Evolutionary conservation across 2,329 filamentous ascomycete species (phyloP).

Genomic region (Ophiocordyceps australis): DNA sequence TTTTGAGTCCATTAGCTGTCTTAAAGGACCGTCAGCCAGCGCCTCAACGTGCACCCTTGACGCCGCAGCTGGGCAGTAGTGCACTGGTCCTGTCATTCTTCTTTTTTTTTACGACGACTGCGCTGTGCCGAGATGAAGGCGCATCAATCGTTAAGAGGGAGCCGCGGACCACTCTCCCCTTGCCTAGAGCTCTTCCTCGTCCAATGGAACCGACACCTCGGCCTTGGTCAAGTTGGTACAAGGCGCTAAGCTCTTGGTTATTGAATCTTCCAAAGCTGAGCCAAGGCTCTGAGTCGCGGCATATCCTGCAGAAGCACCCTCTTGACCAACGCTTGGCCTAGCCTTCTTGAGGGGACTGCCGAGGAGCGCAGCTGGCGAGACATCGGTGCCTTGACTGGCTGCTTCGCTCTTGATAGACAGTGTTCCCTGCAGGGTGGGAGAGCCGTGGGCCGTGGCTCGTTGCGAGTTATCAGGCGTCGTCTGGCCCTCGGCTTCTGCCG

Average conservation of each 20-base stretch:
- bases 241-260: conserved; percentile 7
- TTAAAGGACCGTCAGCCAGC: too few species aligned
- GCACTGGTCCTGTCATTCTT: too few species aligned
- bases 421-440: conserved; percentile 9
- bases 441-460: conserved; percentile 25
- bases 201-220: too few species aligned
- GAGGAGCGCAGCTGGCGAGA: conserved; percentile 22
- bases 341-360: conserved; percentile 65
- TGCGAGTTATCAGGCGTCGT: conserved; percentile 13
- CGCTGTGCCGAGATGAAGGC: too few species aligned
- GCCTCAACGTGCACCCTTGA: too few species aligned
- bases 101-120: too few species aligned
- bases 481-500: conserved; percentile 43
- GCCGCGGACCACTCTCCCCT: too few species aligned
- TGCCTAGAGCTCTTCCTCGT: neutral
- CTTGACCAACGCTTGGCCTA: conserved; percentile 33
- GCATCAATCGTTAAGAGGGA: too few species aligned
- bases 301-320: conserved; percentile 7
- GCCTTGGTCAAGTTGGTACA: too few species aligned
- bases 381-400: conserved; percentile 13
- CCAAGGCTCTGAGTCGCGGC: conserved; percentile 14
- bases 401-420: conserved; percentile 4
- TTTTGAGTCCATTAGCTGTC: too few species aligned
- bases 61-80: too few species aligned
- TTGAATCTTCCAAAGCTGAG: conserved; percentile 13